These are phyloP conservation scores for Colletotrichum chrysophilum DNA, from an alignment of 2,329 filamentous ascomycete genomes.

Conservation along the genomic window DNA sequence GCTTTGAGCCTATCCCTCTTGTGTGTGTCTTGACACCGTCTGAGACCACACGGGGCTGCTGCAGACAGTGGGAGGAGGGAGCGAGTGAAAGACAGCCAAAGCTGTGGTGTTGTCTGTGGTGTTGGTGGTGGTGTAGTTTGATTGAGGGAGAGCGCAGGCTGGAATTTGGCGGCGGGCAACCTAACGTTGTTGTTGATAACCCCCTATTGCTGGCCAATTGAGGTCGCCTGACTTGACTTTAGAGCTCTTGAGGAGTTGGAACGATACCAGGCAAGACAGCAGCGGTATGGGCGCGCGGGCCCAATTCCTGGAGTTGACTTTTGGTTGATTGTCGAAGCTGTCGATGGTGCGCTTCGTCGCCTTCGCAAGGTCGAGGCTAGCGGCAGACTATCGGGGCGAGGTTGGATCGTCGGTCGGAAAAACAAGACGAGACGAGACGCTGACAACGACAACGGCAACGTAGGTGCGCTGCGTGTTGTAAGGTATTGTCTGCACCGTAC, in stretches of 20 bases:
- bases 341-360: conserved; percentile 5
- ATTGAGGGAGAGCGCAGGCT: background rate
- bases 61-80: background rate
- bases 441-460: background rate
- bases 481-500: background rate
- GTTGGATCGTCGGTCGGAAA: conserved; percentile 9
- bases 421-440: conserved; percentile 4
- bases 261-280: background rate
- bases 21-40: conserved; percentile 2
- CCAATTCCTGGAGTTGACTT: background rate
- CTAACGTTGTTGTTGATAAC: background rate
- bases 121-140: background rate
- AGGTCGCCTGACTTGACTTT: background rate
- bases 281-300: background rate
- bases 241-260: background rate
- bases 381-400: conserved; percentile 13
- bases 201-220: conserved; percentile 7
- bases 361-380: conserved; percentile 10
- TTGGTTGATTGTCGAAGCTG: background rate
- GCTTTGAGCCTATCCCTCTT: conserved; percentile 13
- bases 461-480: background rate
- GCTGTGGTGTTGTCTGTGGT: background rate
- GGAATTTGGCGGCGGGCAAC: background rate
- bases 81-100: background rate
- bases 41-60: background rate